phyloP scores from a whole-genome alignment of 2,329 filamentous ascomycete genomes.

The Hymenoscyphus salicellus region DNA sequence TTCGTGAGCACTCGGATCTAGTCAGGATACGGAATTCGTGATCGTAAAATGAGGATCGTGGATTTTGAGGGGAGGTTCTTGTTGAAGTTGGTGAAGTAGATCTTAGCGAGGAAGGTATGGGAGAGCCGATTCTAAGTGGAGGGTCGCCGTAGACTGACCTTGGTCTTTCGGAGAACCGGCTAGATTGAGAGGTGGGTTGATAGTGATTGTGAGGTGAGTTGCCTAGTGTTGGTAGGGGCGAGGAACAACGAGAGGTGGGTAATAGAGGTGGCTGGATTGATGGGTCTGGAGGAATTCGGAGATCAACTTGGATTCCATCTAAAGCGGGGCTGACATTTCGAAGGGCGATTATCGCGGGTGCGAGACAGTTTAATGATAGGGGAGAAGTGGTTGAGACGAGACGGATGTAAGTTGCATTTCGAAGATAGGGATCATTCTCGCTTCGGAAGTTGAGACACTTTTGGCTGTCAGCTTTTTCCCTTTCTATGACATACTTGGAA shows the following conservation, averaged over 20 bases:
- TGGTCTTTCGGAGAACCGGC: neutral
- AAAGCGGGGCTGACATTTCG: neutral
- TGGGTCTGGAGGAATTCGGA: neutral
- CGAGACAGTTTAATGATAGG: neutral
- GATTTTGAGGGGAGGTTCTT: neutral
- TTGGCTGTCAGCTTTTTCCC: neutral
- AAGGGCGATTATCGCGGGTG: neutral
- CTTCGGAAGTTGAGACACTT: neutral
- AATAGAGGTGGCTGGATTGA: neutral
- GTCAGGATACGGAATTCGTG: neutral
- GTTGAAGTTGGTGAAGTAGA: neutral
- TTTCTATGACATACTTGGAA: neutral
- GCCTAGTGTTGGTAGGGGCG: neutral
- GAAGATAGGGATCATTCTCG: neutral
- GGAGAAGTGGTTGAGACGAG: neutral
- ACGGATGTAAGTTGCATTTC: neutral
- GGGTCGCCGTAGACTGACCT: neutral
- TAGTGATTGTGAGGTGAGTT: neutral
- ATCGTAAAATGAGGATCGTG: neutral
- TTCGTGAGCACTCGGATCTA: neutral
- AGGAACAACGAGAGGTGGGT: neutral
- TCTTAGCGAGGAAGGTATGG: neutral
- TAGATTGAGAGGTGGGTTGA: neutral
- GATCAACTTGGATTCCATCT: neutral
- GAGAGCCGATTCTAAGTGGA: neutral